Evolutionary conservation across 2,329 filamentous ascomycete species (phyloP).

Genomic region (Cryphonectria japonica): DNA sequence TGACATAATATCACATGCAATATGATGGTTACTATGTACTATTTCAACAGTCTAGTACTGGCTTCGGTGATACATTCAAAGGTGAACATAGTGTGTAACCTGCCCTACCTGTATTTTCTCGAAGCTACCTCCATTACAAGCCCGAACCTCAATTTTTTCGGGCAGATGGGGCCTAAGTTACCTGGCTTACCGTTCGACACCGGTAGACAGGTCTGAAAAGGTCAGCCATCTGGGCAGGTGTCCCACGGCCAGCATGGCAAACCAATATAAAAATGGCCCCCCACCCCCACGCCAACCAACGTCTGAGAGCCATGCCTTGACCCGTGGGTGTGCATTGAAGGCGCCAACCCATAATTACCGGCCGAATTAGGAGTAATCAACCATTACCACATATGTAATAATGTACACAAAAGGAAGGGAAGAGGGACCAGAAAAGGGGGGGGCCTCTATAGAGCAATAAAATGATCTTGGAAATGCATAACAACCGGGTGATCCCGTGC

Average conservation of each 20-base stretch:
- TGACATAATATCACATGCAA: too few species aligned
- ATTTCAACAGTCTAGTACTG: too few species aligned
- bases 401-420: background rate
- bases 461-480: background rate
- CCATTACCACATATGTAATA: background rate
- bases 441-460: background rate
- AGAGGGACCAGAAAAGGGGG: background rate
- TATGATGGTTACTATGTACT: too few species aligned
- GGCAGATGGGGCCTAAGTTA: too few species aligned
- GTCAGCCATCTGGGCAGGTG: background rate
- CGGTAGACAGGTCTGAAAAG: background rate
- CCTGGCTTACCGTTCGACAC: background rate
- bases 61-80: too few species aligned
- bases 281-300: background rate
- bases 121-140: too few species aligned
- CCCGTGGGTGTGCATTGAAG: background rate
- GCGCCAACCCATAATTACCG: background rate
- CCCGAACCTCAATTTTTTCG: too few species aligned
- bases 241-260: background rate
- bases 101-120: too few species aligned
- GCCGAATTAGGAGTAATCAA: background rate
- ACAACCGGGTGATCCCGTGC: background rate
- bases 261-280: background rate
- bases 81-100: too few species aligned
- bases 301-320: background rate